phyloP scores from a whole-genome alignment of 1,284 basidiomycete species.

The Apiotrichum montevideense region DNA sequence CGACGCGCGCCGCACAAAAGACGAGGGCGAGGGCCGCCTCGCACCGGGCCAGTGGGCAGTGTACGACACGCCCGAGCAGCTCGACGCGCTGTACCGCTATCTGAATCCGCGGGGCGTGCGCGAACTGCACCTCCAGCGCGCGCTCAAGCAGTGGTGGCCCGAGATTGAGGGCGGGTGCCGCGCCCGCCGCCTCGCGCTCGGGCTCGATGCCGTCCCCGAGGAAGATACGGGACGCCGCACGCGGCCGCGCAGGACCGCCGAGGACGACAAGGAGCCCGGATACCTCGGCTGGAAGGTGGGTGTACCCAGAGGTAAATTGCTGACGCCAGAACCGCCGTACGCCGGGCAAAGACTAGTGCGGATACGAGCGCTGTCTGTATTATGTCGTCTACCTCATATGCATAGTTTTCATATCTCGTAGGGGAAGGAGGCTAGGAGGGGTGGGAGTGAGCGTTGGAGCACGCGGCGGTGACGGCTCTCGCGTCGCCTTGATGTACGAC shows the following conservation, averaged over 20 bases:
- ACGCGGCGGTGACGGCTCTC: no score
- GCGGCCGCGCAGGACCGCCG: slow-evolving; percentile 15
- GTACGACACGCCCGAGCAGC: slow-evolving; percentile 78
- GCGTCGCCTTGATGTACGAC: no score
- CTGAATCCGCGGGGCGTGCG: slow-evolving; percentile 84
- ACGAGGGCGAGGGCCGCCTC: slow-evolving; percentile 71
- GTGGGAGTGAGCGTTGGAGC: no score
- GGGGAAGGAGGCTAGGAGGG: no score
- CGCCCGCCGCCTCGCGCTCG: slow-evolving; percentile 24
- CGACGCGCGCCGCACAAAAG: slow-evolving; percentile 57
- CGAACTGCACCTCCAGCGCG: slow-evolving; percentile 73
- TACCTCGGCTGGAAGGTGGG: slow-evolving; percentile 37
- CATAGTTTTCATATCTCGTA: no score
- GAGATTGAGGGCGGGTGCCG: slow-evolving; percentile 74
- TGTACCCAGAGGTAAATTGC: not conserved
- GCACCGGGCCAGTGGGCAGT: slow-evolving; percentile 77
- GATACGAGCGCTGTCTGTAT: not conserved
- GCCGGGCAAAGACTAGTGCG: not conserved
- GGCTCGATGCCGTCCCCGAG: slow-evolving; percentile 22
- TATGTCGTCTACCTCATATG: no score
- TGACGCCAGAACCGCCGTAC: slow-evolving; percentile 5
- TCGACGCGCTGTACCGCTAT: slow-evolving; percentile 79
- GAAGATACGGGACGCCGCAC: slow-evolving; percentile 9
- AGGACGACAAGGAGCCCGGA: slow-evolving; percentile 21
- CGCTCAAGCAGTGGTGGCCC: slow-evolving; percentile 73